Conservation (phyloP, 495 filamentous ascomycete genomes). For the Aspergillus panamensis region DNA sequence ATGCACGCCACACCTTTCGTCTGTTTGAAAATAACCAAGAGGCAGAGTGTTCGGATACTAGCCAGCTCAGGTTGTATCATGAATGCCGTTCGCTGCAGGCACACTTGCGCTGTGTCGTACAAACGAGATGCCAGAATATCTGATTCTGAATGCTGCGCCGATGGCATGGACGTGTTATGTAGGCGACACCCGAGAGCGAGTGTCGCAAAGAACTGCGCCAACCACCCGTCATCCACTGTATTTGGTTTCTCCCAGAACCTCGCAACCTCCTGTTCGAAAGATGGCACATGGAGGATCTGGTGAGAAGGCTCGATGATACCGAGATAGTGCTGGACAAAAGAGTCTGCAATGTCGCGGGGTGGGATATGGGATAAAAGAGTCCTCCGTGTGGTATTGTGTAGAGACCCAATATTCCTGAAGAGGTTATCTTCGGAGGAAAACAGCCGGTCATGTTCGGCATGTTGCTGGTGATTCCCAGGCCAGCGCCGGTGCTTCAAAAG, state of each 20-base stretch:
- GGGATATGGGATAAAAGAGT: neutral
- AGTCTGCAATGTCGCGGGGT: neutral
- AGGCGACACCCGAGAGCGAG: neutral
- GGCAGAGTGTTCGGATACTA: neutral
- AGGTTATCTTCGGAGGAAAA: too few relatives aligned
- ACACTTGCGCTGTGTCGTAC: neutral
- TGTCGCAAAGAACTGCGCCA: neutral
- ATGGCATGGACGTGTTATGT: neutral
- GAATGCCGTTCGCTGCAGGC: neutral
- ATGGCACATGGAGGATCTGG: slow-evolving; percentile 2
- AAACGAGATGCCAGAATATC: neutral
- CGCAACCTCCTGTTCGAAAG: neutral
- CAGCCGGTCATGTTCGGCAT: too few relatives aligned
- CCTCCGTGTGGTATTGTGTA: neutral
- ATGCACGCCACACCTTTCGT: neutral
- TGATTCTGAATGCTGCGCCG: too few relatives aligned
- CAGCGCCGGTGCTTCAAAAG: too few relatives aligned
- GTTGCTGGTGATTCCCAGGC: too few relatives aligned
- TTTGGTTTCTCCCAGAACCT: neutral
- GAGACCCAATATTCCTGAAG: too few relatives aligned
- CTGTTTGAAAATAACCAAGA: neutral
- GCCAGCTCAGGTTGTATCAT: neutral
- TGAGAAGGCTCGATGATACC: neutral
- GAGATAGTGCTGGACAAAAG: neutral
- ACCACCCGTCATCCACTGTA: neutral